Percentiles rank a stretch among this genome's conserved stretches.
These are phyloP conservation scores for Suillus plorans DNA, from an alignment of 768 basidiomycete genomes.

Conservation along the genomic window DNA sequence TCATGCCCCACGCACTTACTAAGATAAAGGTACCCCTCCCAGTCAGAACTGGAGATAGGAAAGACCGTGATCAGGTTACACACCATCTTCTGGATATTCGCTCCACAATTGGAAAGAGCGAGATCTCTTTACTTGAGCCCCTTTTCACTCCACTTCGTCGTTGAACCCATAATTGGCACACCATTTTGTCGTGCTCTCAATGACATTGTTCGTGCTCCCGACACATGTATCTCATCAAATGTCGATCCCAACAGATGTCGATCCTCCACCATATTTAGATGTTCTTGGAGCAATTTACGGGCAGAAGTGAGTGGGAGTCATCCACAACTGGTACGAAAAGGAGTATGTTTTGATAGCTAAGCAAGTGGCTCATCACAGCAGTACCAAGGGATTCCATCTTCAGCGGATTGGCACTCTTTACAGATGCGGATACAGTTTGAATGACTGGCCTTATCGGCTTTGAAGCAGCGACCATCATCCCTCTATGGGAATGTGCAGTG, in stretches of 20 bases:
- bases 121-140: neutral
- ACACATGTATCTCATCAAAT: neutral
- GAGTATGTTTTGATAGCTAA: neutral
- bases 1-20: neutral
- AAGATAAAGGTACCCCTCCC: neutral
- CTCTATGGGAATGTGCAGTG: slow-evolving; percentile 22
- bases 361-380: neutral
- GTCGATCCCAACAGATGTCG: neutral
- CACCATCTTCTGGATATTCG: no score
- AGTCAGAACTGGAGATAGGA: neutral
- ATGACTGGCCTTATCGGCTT: slow-evolving; percentile 15
- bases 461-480: slow-evolving; percentile 18
- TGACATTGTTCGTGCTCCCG: neutral
- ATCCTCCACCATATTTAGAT: neutral
- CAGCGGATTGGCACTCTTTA: neutral
- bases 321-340: neutral
- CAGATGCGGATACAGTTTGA: neutral
- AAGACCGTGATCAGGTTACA: neutral
- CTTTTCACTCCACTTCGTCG: neutral
- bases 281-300: neutral
- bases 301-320: neutral
- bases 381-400: neutral
- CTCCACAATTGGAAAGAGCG: neutral
- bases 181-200: neutral
- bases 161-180: neutral